Evolutionary conservation across 179 eudicot genomes (phyloP).

Genomic region (Silene noctiflora): DNA sequence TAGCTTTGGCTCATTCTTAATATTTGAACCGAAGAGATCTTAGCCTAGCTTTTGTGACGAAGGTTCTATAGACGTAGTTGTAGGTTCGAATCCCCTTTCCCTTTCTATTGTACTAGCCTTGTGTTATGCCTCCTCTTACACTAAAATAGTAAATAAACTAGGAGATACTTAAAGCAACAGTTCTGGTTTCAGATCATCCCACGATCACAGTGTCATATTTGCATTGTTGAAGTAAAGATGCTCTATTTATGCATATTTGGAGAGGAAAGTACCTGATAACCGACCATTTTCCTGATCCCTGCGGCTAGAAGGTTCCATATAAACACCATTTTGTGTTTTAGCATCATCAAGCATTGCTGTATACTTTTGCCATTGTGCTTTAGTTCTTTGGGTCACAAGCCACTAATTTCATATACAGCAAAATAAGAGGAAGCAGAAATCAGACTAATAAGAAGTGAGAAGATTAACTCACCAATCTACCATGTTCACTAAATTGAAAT

Average conservation of each 20-base stretch:
- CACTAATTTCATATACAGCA: constrained; percentile 42
- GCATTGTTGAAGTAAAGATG: not conserved
- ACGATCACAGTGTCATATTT: constrained; percentile 2
- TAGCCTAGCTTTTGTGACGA: too few relatives aligned
- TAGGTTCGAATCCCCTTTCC: too few relatives aligned
- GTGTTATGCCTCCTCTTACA: too few relatives aligned
- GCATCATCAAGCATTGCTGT: constrained; percentile 79
- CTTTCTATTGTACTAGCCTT: too few relatives aligned
- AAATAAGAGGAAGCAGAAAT: constrained; percentile 3
- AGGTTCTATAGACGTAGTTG: too few relatives aligned
- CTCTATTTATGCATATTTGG: not conserved
- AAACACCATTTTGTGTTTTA: constrained; percentile 28
- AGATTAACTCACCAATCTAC: not conserved
- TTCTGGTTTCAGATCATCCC: not conserved
- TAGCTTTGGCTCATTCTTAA: not conserved
- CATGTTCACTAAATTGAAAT: not conserved
- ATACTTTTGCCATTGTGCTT: constrained; percentile 71
- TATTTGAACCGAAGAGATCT: not conserved
- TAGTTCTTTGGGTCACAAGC: constrained; percentile 77
- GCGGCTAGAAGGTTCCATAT: constrained; percentile 22
- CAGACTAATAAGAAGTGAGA: not conserved
- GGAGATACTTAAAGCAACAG: not conserved
- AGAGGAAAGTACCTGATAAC: constrained; percentile 37
- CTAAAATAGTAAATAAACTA: too few relatives aligned
- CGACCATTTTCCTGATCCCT: constrained; percentile 19